A percentile compares a stretch with the other conserved stretches of the same genome.
These are phyloP conservation scores for Candida anglica DNA, from an alignment of 805 yeast genomes.

Conservation along the genomic window DNA sequence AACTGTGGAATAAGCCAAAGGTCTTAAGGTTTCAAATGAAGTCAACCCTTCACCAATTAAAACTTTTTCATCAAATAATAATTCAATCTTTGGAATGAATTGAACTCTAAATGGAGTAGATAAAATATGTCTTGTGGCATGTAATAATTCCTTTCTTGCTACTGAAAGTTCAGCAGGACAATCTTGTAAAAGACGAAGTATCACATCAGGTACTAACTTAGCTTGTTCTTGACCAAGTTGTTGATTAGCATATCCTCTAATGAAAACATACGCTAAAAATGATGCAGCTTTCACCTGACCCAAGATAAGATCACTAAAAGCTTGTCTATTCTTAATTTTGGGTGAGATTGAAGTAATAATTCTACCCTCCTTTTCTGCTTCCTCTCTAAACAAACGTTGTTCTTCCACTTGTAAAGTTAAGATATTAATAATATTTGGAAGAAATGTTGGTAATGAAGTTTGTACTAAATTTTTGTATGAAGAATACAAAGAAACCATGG, in stretches of 20 bases:
- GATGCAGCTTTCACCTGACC: constrained; percentile 97
- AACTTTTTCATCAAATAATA: constrained; percentile 81
- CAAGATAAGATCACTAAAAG: constrained; percentile 82
- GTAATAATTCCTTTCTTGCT: constrained; percentile 87
- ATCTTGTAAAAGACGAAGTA: constrained; percentile 82
- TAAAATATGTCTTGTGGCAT: constrained; percentile 91
- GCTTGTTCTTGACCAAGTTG: constrained; percentile 40
- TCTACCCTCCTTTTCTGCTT: constrained; percentile 52
- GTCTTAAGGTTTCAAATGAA: constrained; percentile 82
- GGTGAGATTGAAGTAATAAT: constrained; percentile 71
- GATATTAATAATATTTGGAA: constrained; percentile 77
- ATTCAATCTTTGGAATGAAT: constrained; percentile 81
- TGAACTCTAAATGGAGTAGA: constrained; percentile 82
- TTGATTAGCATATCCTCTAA: constrained; percentile 75
- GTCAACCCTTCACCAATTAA: constrained; percentile 92
- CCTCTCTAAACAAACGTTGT: constrained; percentile 45
- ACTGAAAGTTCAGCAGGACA: constrained; percentile 92
- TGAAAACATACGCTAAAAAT: constrained; percentile 85
- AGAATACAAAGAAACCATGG: constrained; percentile 88
- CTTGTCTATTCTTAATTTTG: constrained; percentile 66
- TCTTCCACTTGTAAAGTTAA: constrained; percentile 77
- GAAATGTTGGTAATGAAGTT: constrained; percentile 66
- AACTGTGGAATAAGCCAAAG: constrained; percentile 89
- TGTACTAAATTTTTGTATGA: constrained; percentile 76
- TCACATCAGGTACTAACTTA: constrained; percentile 78